Percentiles rank a stretch among this genome's conserved stretches.
Conservation (phyloP, 257 asterid species). For the Henckelia pumila region DNA sequence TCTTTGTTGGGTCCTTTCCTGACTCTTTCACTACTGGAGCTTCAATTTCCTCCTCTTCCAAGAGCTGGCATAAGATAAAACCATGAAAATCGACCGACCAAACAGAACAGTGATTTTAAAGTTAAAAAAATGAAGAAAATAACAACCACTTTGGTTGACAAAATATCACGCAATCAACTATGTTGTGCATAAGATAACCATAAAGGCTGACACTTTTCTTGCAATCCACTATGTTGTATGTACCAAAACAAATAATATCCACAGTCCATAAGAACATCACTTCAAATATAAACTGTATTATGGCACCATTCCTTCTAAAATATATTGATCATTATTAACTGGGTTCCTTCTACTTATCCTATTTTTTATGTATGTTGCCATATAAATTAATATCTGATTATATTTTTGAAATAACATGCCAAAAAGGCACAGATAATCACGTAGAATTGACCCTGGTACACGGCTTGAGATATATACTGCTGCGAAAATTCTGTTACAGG, state of each 20-base stretch:
- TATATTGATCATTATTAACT: background rate
- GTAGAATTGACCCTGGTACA: background rate
- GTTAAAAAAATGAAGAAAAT: background rate
- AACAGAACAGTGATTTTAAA: background rate
- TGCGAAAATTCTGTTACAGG: background rate
- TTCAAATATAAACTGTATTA: background rate
- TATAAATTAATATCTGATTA: too few relatives aligned
- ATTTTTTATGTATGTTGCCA: background rate
- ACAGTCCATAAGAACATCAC: too few relatives aligned
- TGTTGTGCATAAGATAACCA: background rate
- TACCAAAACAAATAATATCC: background rate
- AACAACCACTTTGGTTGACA: background rate
- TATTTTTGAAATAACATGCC: background rate
- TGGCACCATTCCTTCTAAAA: background rate
- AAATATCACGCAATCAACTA: background rate
- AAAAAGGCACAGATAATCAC: too few relatives aligned
- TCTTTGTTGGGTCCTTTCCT: constrained; percentile 54
- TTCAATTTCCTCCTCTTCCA: constrained; percentile 87
- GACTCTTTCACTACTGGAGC: constrained; percentile 60
- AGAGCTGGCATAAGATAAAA: constrained; percentile 44
- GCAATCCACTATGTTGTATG: background rate
- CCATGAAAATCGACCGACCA: background rate
- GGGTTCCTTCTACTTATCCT: background rate
- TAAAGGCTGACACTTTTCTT: background rate
- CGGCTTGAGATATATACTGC: background rate